phyloP scores from a whole-genome alignment of 805 yeast species.

The Saccharomycopsis selenospora region DNA sequence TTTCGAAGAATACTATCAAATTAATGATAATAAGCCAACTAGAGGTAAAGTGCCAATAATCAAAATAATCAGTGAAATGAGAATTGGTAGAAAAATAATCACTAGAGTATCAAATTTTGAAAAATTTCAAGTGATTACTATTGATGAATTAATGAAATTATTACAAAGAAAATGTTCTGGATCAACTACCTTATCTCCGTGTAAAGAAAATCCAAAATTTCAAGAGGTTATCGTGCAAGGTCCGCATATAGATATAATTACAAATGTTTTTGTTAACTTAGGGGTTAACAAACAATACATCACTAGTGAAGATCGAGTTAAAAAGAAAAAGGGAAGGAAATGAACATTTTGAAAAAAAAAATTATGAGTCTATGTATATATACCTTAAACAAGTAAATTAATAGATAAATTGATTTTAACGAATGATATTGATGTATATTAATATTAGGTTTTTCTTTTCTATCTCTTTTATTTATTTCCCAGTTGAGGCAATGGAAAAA shows the following conservation, averaged over 20 bases:
- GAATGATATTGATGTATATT: no score
- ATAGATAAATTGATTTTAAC: no score
- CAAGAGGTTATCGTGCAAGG: constrained; percentile 86
- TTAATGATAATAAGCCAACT: constrained; percentile 30
- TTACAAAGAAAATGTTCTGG: constrained; percentile 82
- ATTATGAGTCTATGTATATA: no score
- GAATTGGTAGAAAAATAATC: constrained; percentile 73
- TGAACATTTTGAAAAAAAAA: neutral
- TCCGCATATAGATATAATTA: constrained; percentile 61
- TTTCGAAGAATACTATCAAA: constrained; percentile 41
- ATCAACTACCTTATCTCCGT: constrained; percentile 66
- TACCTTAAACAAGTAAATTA: no score
- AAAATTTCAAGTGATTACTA: constrained; percentile 49
- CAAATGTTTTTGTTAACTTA: constrained; percentile 47
- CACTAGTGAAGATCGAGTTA: constrained; percentile 53
- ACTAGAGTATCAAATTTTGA: constrained; percentile 71
- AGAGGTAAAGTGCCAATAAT: constrained; percentile 69
- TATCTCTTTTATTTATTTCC: no score
- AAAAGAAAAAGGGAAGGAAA: constrained; percentile 31
- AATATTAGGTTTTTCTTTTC: no score
- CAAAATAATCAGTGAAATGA: constrained; percentile 59
- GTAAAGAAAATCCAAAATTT: constrained; percentile 45
- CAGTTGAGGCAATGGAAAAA: no score
- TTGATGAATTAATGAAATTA: constrained; percentile 58
- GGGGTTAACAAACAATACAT: constrained; percentile 68